These are phyloP conservation scores for Nicotiana sylvestris DNA, from an alignment of 257 asterid genomes.

Conservation along the genomic window DNA sequence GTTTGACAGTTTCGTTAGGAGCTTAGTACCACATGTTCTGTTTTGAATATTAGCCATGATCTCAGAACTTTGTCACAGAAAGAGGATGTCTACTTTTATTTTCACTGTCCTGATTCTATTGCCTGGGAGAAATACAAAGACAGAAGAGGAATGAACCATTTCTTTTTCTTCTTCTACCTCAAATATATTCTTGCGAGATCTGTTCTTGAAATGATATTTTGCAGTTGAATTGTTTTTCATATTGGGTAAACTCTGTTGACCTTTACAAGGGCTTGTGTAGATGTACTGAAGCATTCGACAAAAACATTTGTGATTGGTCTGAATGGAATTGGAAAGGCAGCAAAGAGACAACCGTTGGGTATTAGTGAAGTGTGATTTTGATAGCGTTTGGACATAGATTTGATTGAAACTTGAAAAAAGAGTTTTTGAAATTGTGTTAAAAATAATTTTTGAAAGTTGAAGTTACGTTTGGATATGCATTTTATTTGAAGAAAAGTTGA, in stretches of 20 bases:
- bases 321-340: background rate
- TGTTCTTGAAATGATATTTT: background rate
- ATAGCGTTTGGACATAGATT: too few relatives aligned
- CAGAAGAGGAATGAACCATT: background rate
- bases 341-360: background rate
- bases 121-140: background rate
- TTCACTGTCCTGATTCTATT: background rate
- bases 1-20: background rate
- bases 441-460: too few relatives aligned
- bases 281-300: background rate
- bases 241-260: background rate
- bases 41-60: background rate
- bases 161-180: background rate
- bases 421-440: too few relatives aligned
- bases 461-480: too few relatives aligned
- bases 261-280: background rate
- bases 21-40: background rate
- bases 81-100: background rate
- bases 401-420: too few relatives aligned
- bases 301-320: background rate
- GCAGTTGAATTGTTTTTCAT: background rate
- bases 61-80: background rate
- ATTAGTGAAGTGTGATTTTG: too few relatives aligned
- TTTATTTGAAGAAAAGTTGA: too few relatives aligned
- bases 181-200: background rate